Evolutionary conservation across 441 rosid genomes (phyloP).

Genomic region (Lepidium campestre): DNA sequence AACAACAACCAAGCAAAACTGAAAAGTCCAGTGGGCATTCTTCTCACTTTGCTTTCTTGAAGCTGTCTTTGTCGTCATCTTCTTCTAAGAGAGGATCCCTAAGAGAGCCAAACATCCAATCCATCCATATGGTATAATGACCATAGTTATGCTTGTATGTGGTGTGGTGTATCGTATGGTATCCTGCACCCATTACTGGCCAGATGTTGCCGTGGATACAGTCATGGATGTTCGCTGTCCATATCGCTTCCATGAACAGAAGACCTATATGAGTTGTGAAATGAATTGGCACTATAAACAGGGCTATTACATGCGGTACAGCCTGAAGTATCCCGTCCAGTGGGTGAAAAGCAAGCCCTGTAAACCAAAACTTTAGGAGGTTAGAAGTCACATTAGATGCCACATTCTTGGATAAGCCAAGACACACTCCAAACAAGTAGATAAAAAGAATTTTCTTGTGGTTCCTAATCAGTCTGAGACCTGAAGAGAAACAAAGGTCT

Average conservation of each 20-base stretch:
- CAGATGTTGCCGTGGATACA: slow-evolving; percentile 78
- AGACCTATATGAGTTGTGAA: slow-evolving; percentile 68
- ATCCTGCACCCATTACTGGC: slow-evolving; percentile 97
- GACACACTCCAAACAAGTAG: not conserved
- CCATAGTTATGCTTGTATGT: slow-evolving; percentile 92
- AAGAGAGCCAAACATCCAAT: slow-evolving; percentile 91
- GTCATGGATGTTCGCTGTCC: slow-evolving; percentile 93
- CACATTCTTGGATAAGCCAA: not conserved
- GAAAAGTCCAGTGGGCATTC: not conserved
- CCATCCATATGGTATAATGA: slow-evolving; percentile 97
- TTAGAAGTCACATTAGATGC: not conserved
- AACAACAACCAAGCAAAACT: slow-evolving; percentile 17
- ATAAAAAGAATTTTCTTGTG: not conserved
- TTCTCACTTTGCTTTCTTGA: slow-evolving; percentile 46
- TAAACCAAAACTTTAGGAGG: not conserved
- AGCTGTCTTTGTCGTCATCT: slow-evolving; percentile 10
- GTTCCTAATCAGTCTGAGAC: not conserved
- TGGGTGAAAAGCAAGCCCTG: slow-evolving; percentile 95
- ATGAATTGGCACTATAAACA: slow-evolving; percentile 73
- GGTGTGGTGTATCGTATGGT: slow-evolving; percentile 96
- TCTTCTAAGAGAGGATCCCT: slow-evolving; percentile 57
- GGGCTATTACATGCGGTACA: slow-evolving; percentile 73
- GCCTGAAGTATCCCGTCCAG: slow-evolving; percentile 96
- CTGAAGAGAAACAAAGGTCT: not conserved
- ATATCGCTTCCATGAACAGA: slow-evolving; percentile 70